phyloP scores from a whole-genome alignment of 805 yeast species.

The Jamesozyma hellenica region DNA sequence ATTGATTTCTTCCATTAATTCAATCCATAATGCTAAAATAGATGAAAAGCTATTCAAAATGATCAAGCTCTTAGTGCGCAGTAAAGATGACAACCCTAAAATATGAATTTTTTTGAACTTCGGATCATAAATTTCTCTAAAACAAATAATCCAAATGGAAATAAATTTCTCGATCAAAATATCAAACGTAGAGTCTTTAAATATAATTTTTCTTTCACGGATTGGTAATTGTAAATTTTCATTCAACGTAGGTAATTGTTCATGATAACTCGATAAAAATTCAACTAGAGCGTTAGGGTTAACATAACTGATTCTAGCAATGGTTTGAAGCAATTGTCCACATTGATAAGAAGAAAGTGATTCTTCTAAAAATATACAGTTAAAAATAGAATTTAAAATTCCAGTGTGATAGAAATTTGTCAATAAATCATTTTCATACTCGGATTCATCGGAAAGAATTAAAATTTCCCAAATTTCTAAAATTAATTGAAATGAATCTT shows the following conservation, averaged over 20 bases:
- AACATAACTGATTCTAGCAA: conserved; percentile 30
- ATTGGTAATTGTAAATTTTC: conserved; percentile 16
- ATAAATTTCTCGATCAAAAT: conserved; percentile 24
- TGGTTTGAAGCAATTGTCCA: conserved; percentile 28
- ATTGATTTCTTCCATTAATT: conserved; percentile 63
- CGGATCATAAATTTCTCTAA: conserved; percentile 58
- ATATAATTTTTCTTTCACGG: conserved; percentile 16
- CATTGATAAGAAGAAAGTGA: conserved; percentile 25
- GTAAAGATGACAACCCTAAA: conserved; percentile 48
- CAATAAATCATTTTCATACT: conserved; percentile 15
- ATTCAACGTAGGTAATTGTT: conserved; percentile 13
- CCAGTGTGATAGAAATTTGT: conserved; percentile 23
- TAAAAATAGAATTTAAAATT: conserved; percentile 18
- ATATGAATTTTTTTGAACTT: conserved; percentile 60
- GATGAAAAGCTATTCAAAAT: conserved; percentile 26
- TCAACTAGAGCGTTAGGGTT: conserved; percentile 27
- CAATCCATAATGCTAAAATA: conserved; percentile 36
- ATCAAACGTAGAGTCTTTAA: conserved; percentile 20
- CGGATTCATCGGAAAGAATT: conserved; percentile 18
- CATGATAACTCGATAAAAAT: conserved; percentile 22
- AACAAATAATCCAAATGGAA: conserved; percentile 36
- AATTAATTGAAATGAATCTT: conserved; percentile 49
- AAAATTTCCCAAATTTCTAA: conserved; percentile 32
- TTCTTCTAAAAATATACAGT: conserved; percentile 25
- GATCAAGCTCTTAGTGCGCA: conserved; percentile 30